phyloP scores from a whole-genome alignment of 768 basidiomycete species.

The Trametes meyenii region DNA sequence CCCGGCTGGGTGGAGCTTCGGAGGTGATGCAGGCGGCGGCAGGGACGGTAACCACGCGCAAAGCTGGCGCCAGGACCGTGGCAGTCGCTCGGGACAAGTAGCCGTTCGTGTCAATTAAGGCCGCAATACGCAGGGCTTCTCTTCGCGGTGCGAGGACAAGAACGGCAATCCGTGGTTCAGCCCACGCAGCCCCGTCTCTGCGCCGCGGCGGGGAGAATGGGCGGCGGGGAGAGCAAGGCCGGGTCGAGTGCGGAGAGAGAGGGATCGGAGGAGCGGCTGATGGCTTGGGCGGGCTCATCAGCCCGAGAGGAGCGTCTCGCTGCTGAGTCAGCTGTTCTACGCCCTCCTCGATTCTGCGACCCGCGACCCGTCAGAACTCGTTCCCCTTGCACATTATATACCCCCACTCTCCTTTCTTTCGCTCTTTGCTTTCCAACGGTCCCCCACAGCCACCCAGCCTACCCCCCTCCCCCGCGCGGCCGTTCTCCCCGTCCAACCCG shows the following conservation, averaged over 20 bases:
- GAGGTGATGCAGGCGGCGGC: neutral
- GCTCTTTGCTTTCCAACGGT: slow-evolving; percentile 10
- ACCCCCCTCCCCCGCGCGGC: neutral
- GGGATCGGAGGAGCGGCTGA: neutral
- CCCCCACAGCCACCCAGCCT: neutral
- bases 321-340: slow-evolving; percentile 13
- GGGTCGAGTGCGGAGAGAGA: neutral
- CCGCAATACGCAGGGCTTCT: neutral
- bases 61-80: neutral
- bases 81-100: neutral
- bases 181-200: neutral
- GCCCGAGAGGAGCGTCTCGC: slow-evolving; percentile 10
- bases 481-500: neutral
- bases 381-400: slow-evolving; percentile 9
- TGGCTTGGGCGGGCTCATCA: slow-evolving; percentile 9
- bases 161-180: slow-evolving; percentile 6
- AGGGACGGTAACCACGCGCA: slow-evolving; percentile 4
- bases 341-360: neutral
- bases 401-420: slow-evolving; percentile 3
- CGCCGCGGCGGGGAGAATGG: neutral
- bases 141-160: slow-evolving; percentile 10
- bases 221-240: neutral
- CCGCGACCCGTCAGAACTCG: neutral
- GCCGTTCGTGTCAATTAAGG: neutral
- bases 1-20: slow-evolving; percentile 6